Base-by-base conservation (phyloP, 192 early-diverging fungal species). In the Gaertneriomyces sp. region DNA sequence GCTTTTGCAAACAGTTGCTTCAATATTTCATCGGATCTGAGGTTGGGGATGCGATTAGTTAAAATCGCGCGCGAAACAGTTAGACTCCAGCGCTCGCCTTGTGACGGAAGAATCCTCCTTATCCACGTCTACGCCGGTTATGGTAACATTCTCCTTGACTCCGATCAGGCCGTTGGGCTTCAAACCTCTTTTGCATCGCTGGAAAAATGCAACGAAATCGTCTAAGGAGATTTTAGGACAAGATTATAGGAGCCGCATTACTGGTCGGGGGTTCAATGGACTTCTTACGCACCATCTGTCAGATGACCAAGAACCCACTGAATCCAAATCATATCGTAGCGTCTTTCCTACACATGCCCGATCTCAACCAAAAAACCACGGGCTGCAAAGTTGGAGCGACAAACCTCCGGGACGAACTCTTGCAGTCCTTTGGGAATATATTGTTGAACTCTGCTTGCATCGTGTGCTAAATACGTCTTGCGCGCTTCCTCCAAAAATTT, bases 231-330 rank as follows among this genome's bases (percentile, higher is more conserved):
- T 7, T 40, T 39, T 12, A 45, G 14, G 52, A 45, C 0, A 45
- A 47, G 41, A 19, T 8, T 6, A 33, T 33, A 33, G 25, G 25
- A 33, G 25, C 25, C 25, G 25, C 25, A 33, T 33, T 33, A 2
- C 25, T 33, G 25, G 25, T 2, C 25, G 25, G 41, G 53, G 42
- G 42, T 12, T 12, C 19, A 45, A 60, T 17, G n/a, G 43, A n/a
- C 12, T n/a, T 40, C 16, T 6, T 44, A 40, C 61, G 53, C 77
- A 91, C 90, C 88, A 67, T 98, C 91, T 3, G 88, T 95, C 62
- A 98, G 79, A 75, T 98, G 94, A 20, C 90, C 88, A 20, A 98
- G 75, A 1, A 96, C 94, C 96, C 96, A 98, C 75, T 98, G 96
- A 70, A 89, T 93, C 96, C 96, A 98, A 42, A 98, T 92, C n/a